Evolutionary conservation across 148 eudicot genomes (phyloP).

Genomic region (Camellia japonica): DNA sequence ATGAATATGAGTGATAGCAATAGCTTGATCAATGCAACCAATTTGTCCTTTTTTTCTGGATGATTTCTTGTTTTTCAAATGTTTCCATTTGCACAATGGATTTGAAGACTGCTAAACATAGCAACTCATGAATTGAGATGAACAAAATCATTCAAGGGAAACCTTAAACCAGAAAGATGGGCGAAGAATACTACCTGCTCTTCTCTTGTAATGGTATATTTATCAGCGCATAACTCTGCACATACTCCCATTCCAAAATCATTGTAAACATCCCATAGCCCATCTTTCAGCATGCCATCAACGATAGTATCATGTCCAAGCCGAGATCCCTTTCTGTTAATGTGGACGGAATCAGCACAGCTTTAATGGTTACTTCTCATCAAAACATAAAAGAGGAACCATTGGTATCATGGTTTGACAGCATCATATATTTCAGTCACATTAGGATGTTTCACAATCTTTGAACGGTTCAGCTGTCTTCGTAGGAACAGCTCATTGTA

Average conservation of each 20-base stretch:
- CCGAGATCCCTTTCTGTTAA: slow-evolving; percentile 78
- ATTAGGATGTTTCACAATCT: neutral
- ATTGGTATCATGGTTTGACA: neutral
- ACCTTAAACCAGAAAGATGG: neutral
- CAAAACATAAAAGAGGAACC: neutral
- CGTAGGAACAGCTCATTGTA: neutral
- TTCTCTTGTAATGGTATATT: slow-evolving; percentile 62
- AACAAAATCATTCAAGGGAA: slow-evolving; percentile 2
- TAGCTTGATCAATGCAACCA: neutral
- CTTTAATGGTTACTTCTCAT: neutral
- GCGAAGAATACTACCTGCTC: slow-evolving; percentile 54
- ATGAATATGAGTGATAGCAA: slow-evolving; percentile 2
- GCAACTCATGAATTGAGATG: neutral
- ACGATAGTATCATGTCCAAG: slow-evolving; percentile 85
- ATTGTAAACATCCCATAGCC: slow-evolving; percentile 98
- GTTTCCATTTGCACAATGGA: neutral
- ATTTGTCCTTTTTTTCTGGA: neutral
- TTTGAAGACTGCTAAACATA: neutral
- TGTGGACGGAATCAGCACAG: neutral
- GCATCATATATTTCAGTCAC: neutral
- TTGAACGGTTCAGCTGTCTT: neutral
- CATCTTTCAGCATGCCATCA: slow-evolving; percentile 98
- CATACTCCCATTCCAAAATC: slow-evolving; percentile 97
- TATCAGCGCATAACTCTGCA: slow-evolving; percentile 85
- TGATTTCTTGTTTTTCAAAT: neutral